Conservation (phyloP, 2,329 filamentous ascomycete species). For the Ophiosphaerella korrae region DNA sequence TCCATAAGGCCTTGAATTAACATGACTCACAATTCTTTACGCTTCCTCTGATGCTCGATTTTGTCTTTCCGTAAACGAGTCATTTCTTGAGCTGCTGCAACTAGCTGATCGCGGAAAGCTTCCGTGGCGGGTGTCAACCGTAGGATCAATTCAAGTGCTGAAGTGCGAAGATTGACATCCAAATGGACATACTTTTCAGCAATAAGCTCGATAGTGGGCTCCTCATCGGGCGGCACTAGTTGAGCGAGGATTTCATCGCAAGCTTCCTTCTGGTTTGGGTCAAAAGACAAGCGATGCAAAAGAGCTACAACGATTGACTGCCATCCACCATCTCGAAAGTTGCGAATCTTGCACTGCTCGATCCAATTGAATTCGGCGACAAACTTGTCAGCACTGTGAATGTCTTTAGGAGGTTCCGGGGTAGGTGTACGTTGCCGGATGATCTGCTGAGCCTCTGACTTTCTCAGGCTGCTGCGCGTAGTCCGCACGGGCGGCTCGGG, state of each 20-base stretch:
- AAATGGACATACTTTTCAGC: slow-evolving; percentile 73
- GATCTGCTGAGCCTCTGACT: slow-evolving; percentile 71
- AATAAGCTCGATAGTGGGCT: slow-evolving; percentile 77
- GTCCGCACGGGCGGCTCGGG: slow-evolving; percentile 78
- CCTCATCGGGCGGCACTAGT: slow-evolving; percentile 77
- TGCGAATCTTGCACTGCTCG: slow-evolving; percentile 77
- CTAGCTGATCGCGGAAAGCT: slow-evolving; percentile 84
- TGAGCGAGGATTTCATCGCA: slow-evolving; percentile 81
- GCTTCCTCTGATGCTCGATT: slow-evolving; percentile 85
- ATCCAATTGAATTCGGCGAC: slow-evolving; percentile 81
- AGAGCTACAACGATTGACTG: slow-evolving; percentile 86
- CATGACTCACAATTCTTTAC: slow-evolving; percentile 62
- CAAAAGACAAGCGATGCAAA: slow-evolving; percentile 81
- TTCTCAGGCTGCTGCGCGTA: slow-evolving; percentile 84
- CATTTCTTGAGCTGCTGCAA: slow-evolving; percentile 92
- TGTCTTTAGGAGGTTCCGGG: slow-evolving; percentile 41
- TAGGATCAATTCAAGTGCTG: slow-evolving; percentile 82
- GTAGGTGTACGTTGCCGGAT: slow-evolving; percentile 46
- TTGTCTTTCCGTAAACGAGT: slow-evolving; percentile 94
- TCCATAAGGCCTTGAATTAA: background rate
- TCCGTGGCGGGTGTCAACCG: slow-evolving; percentile 86
- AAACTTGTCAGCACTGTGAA: slow-evolving; percentile 76
- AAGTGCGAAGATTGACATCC: slow-evolving; percentile 81
- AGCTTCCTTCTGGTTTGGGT: slow-evolving; percentile 67
- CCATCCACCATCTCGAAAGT: slow-evolving; percentile 90